A percentile compares a stretch with the other conserved stretches of the same genome.
Conservation (phyloP, 2,329 filamentous ascomycete species). For the Chaetothyriales sp. region DNA sequence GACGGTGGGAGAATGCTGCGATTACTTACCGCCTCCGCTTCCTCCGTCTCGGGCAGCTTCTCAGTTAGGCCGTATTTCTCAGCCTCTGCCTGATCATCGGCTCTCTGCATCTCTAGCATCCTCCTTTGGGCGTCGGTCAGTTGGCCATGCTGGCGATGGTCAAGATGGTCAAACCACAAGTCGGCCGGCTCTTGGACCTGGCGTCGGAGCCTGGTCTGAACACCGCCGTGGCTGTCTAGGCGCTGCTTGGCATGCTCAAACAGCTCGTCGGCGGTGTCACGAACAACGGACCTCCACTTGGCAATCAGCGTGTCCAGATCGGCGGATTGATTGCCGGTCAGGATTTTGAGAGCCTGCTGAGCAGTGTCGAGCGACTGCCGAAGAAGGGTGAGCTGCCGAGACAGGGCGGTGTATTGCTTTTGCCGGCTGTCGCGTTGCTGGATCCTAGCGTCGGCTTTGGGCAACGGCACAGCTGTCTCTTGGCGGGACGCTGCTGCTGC, state of each 20-base stretch:
- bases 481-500: background rate
- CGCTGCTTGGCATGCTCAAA: constrained; percentile 48
- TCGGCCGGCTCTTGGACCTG: constrained; percentile 30
- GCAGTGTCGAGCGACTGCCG: constrained; percentile 35
- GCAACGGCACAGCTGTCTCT: background rate
- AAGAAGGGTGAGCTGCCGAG: constrained; percentile 20
- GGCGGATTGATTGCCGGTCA: constrained; percentile 32
- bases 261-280: constrained; percentile 54
- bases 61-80: constrained; percentile 29
- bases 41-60: constrained; percentile 7
- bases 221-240: constrained; percentile 50
- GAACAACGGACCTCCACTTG: constrained; percentile 49
- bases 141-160: constrained; percentile 21
- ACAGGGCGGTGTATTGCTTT: constrained; percentile 25
- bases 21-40: constrained; percentile 20
- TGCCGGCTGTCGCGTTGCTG: constrained; percentile 19
- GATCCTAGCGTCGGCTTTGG: constrained; percentile 10
- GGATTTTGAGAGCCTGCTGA: constrained; percentile 41
- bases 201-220: constrained; percentile 41
- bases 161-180: constrained; percentile 19
- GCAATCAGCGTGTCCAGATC: constrained; percentile 43
- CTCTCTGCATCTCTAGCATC: constrained; percentile 23
- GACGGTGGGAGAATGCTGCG: too few relatives aligned
- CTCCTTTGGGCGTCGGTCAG: constrained; percentile 31
- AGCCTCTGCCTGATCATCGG: constrained; percentile 29